These are phyloP conservation scores for Suhomyces kunorum DNA, from an alignment of 1,139 yeast species.

Conservation along the genomic window DNA sequence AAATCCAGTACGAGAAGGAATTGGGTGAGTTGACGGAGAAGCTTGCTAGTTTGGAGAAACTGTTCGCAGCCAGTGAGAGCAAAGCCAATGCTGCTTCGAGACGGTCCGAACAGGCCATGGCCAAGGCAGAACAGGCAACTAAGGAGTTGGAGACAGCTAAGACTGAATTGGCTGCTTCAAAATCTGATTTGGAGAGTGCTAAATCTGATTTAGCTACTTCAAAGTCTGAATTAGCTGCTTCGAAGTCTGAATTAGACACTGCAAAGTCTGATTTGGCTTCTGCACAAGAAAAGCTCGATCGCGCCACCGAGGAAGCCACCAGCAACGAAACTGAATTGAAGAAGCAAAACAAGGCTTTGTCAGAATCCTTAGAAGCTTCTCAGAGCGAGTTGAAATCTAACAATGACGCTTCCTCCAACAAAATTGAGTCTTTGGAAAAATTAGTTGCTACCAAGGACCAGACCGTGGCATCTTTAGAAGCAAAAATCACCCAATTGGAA, in stretches of 20 bases:
- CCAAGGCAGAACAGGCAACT: not conserved
- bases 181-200: slow-evolving; percentile 4
- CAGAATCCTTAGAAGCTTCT: slow-evolving; percentile 4
- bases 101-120: too few relatives aligned
- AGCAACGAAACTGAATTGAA: not conserved
- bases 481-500: not conserved
- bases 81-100: too few relatives aligned
- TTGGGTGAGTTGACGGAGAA: not conserved
- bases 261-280: not conserved
- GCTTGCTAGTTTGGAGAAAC: not conserved
- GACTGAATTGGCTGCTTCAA: not conserved
- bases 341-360: not conserved
- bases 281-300: not conserved
- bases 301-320: not conserved
- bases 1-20: slow-evolving; percentile 13
- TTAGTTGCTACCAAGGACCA: not conserved
- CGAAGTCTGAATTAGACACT: not conserved
- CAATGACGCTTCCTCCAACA: not conserved
- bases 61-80: not conserved
- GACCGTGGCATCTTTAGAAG: not conserved
- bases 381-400: slow-evolving; percentile 2
- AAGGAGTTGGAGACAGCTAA: slow-evolving; percentile 2
- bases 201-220: slow-evolving; percentile 1
- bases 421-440: not conserved
- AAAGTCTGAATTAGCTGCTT: not conserved